Evolutionary conservation across 2,329 filamentous ascomycete species (phyloP), one percentile per base, ranked within the genome.

Genomic region (Paracoccidioides lutzii): DNA sequence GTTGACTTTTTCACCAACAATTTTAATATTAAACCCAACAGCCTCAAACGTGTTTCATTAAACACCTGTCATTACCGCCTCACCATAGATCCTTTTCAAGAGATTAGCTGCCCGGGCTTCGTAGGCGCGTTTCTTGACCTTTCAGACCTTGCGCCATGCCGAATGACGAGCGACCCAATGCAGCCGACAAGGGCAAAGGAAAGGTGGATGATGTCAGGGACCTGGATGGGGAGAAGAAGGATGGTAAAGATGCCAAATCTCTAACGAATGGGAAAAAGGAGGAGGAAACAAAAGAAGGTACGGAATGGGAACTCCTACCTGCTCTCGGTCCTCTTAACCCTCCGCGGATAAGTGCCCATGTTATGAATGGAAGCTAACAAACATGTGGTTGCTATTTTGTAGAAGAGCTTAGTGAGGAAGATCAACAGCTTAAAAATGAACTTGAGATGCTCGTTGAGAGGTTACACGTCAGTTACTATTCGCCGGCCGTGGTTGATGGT

Each of bases 401-500:
- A 76, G 91, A 97, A 75, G 93, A 98, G 75, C 84, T 98, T 64
- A 98, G 81, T 67, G 93, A 98, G 67, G 93, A 98, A 73, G 93
- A 98, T 63, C 90, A 97, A 75, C 90, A 97, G 77, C 83, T 98
- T 68, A 98, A 98, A 79, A 90, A 81, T 68, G 93, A 98, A 75
- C 84, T 98, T 59, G 93, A 98, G 63, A 94, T 97, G 90, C 82
- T 98, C 53, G 91, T 96, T 7, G 93, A 98, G 76, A 83, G 93
- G 68, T 78, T 98, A 80, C 87, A 87, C 72, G 90, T 94, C 76
- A 66, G 74, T 63, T 12, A 22, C 28, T 30, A 28, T 52, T 37
- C 42, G 52, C 55, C 52, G 54, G 43, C 15, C 14, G 12, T 6
- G 12, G 12, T 38, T 40, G 6, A 7, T 37, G 45, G 40, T 10